Evolutionary conservation across 495 filamentous ascomycete species (phyloP), one percentile per base, ranked within the genome.

Genomic region (Durotheca rogersii): DNA sequence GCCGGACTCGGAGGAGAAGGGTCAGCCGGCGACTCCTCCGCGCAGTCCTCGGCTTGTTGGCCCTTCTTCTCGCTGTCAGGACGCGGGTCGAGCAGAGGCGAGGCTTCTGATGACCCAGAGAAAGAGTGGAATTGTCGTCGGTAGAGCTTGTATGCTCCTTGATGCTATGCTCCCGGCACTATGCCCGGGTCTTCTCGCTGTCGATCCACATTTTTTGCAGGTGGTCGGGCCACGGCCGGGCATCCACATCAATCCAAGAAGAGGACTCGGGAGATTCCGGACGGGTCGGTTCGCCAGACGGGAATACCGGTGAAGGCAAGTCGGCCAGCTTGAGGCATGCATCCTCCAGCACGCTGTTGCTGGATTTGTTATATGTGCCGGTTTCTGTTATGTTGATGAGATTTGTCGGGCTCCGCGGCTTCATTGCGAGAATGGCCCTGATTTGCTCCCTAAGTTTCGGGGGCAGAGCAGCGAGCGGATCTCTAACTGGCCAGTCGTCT

Each of bases 11-110:
- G 33, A 16, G 30, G 4, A 45, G 41, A 44, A 27, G 2, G 18
- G 27, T 31, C 33, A 18, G 41, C 4, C 23, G 4, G 23, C 4
- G 4, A 4, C 23, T 27, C 23, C 23, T 4, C 9, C 4, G 23
- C 4, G 23, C 4, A 27, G 23, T 27, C 23, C 4, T 27, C 4
- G 23, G 4, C 23, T 27, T 27, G 23, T 27, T 36, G 41, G 37
- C 47, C 35, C 10, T 25, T 37, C 6, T 54, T 37, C 6, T 54
- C 43, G 38, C 31, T 21, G 10, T 47, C 51, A 17, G 39, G 31
- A 17, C 35, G 44, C 30, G 46, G 34, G 11, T 45, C 31, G 35
- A 56, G 46, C n/a, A 50, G 35, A 31, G 43, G 49, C 36, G 55
- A 53, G 19, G 46, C 3, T 3, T 42, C 51, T 10, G 34, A 21